Base-by-base conservation (phyloP, 108 stramenopile genomes). In the Pseudonitzschia multistriata region DNA sequence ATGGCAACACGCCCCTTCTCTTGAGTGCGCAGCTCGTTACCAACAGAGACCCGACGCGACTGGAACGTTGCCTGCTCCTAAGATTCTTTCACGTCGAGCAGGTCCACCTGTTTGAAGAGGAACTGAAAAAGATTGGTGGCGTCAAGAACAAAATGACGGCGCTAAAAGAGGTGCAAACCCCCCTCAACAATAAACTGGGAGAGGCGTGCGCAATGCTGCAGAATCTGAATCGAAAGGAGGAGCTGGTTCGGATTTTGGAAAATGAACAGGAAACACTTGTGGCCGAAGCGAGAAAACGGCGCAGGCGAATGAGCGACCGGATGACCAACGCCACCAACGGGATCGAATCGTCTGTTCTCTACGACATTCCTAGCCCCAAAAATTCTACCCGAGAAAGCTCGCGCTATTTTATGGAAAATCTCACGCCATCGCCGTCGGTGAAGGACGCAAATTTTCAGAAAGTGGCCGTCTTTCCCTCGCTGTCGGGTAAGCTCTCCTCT, bases 181-280 rank as follows among this genome's bases (percentile, higher is more conserved):
- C 65, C 29, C 49, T 74, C 66, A 74, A 72, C 36, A 63, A 42
- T 2, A 62, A 72, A 64, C 39, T 72, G 22, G 71, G 60, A 13
- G 73, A 74, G 37, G 73, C 73, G 17, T 74, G 66, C 37, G 73
- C 59, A 24, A 37, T 74, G 56, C n/a, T 74, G 25, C 65, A 74
- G 31, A 45, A 33, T 34, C 47, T 74, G 24, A 15, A 31, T 7
- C 31, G 65, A 29, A 42, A 54, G 42, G 14, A 1, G 27, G 63
- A 64, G 39, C 28, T 64, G 29, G 11, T 47, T 25, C 40, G 39
- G 39, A 40, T 40, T 11, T 47, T 64, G n/a, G 40, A 39, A 24
- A 15, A 45, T 15, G 42, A 64, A 45, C 5, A 64, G 6, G 40
- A 64, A 5, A 29, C 42, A 45, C 21, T 45, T 6, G 40, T 27